Evolutionary conservation across 2,329 filamentous ascomycete genomes (phyloP), one percentile per base, ranked within the genome.

Genomic region (Clarireedia sp.): DNA sequence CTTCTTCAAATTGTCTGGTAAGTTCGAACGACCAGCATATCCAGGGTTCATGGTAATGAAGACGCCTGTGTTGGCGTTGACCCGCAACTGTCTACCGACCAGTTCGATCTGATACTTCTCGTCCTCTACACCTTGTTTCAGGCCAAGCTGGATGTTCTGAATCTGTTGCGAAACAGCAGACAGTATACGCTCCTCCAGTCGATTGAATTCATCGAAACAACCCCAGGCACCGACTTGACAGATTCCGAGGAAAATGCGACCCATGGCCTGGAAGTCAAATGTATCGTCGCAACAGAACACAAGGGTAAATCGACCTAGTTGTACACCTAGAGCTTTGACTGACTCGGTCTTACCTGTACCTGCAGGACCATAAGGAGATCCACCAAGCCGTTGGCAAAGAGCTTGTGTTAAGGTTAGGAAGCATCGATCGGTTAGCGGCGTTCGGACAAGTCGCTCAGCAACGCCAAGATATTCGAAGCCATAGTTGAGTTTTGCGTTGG

Each of bases 1-100:
- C 74, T 99, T 99, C 83, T 99, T 99, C 75, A 99, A 73, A 71
- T 99, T 99, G 74, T 99, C 94, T 2, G 94, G 94, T 67, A 99
- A 75, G 73, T 99, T 99, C 49, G 94, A 99, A 72, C 94, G 89
- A 56, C 94, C 94, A 52, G 94, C 94, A 73, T 99, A 99, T 51
- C 94, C 94, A 70, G 94, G 94, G 71, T 99, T 99, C 95, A 99
- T 99, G 40, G 94, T 99, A 70, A 99, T 99, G 76, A 99, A 99
- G 69, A 99, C 94, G 64, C 94, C 94, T 50, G 95, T 97, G 69
- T 96, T 95, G 59, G 81, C 79, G 67, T 96, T 95, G 63, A 99
- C 94, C 60, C 80, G 83, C 48, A 99, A 79, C 64, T 95, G 90
- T 54, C 94, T 88, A 48, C 92, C 92, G 53, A 97, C 88, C 19